Conservation (phyloP, 495 filamentous ascomycete genomes). For the Neurospora africana region DNA sequence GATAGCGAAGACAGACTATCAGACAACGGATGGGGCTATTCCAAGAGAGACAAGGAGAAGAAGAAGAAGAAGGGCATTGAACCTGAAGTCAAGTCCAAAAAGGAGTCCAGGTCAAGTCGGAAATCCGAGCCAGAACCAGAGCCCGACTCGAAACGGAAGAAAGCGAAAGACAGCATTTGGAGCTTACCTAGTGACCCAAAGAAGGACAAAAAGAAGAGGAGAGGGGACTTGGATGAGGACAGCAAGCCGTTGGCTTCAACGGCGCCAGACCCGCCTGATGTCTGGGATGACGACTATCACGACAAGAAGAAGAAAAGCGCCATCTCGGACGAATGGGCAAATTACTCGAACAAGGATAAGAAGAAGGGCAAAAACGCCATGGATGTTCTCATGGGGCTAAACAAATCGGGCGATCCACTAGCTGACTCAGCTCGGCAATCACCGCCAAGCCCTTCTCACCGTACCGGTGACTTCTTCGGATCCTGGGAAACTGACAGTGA, state of each 20-base stretch:
- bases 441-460: slow-evolving; percentile 2
- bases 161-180: slow-evolving; percentile 15
- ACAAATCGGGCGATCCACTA: slow-evolving; percentile 17
- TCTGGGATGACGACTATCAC: slow-evolving; percentile 12
- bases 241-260: slow-evolving; percentile 9
- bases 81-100: slow-evolving; percentile 1
- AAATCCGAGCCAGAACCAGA: slow-evolving; percentile 16
- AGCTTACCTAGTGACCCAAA: slow-evolving; percentile 5
- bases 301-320: slow-evolving; percentile 24
- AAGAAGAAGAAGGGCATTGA: slow-evolving; percentile 2
- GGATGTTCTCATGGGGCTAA: slow-evolving; percentile 23
- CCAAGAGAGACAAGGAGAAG: slow-evolving; percentile 1
- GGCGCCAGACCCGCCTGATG: slow-evolving; percentile 20
- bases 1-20: not conserved
- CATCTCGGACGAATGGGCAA: slow-evolving; percentile 6
- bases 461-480: slow-evolving; percentile 22
- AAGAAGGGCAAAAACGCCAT: slow-evolving; percentile 24
- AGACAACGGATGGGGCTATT: not conserved
- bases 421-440: slow-evolving; percentile 16
- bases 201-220: slow-evolving; percentile 19
- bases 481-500: slow-evolving; percentile 25
- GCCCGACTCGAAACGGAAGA: slow-evolving; percentile 11
- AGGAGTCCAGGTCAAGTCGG: slow-evolving; percentile 2
- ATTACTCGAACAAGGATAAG: slow-evolving; percentile 16
- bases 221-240: slow-evolving; percentile 2